A percentile compares a stretch with the other conserved stretches of the same genome.
Evolutionary conservation across 495 filamentous ascomycete species (phyloP).

Genomic region (Wilcoxina mikolae): DNA sequence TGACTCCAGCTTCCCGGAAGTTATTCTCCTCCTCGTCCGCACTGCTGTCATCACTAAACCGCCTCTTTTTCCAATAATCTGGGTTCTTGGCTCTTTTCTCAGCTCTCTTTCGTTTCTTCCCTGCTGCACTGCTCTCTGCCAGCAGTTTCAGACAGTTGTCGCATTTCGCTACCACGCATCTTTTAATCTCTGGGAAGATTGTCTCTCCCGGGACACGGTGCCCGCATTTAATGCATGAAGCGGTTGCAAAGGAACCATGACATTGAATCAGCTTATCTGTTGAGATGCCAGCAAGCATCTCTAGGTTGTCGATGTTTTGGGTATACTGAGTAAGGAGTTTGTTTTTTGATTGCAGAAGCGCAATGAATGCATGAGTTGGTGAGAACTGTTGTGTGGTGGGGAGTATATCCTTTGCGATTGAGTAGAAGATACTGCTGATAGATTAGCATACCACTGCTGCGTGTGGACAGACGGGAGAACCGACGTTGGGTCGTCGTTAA

Average conservation of each 20-base stretch:
- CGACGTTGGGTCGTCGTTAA: slow-evolving; percentile 61
- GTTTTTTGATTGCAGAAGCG: slow-evolving; percentile 76
- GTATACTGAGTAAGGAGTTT: slow-evolving; percentile 95
- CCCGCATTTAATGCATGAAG: slow-evolving; percentile 72
- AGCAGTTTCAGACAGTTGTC: slow-evolving; percentile 39
- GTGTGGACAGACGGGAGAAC: not conserved
- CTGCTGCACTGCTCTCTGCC: slow-evolving; percentile 32
- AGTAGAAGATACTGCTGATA: slow-evolving; percentile 60
- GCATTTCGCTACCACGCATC: slow-evolving; percentile 54
- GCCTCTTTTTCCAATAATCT: slow-evolving; percentile 30
- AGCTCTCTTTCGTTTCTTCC: slow-evolving; percentile 64
- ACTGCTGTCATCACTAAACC: slow-evolving; percentile 37
- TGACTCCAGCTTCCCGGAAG: slow-evolving; percentile 62
- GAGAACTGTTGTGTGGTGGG: slow-evolving; percentile 60
- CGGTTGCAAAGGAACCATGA: slow-evolving; percentile 87
- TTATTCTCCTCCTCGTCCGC: slow-evolving; percentile 58
- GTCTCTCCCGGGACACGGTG: slow-evolving; percentile 57
- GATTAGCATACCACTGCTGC: not conserved
- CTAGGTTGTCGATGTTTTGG: slow-evolving; percentile 97
- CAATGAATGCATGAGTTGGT: slow-evolving; percentile 88
- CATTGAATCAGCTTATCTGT: slow-evolving; percentile 85
- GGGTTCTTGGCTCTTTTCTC: slow-evolving; percentile 41
- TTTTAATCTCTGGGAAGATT: slow-evolving; percentile 65
- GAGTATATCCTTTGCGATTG: slow-evolving; percentile 77
- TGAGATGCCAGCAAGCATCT: slow-evolving; percentile 68